Evolutionary conservation across 768 basidiomycete genomes (phyloP), one percentile per base, ranked within the genome.

Genomic region (Auricularia heimuer): DNA sequence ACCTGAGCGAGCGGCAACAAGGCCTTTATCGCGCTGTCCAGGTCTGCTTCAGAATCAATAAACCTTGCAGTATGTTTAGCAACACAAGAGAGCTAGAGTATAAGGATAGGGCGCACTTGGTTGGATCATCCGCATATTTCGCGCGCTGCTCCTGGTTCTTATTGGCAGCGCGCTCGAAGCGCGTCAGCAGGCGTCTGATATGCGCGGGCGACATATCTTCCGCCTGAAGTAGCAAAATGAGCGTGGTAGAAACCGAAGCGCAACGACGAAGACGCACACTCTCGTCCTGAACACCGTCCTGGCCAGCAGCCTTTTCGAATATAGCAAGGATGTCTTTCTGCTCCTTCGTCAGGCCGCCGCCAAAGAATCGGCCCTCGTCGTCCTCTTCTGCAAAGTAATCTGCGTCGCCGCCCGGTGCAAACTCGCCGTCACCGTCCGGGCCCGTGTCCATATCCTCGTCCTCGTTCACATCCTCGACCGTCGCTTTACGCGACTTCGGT

Each of bases 21-120:
- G 1, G 85, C 82, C 74, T 96, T 95, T 64, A 98, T 84, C 7
- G 94, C 85, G 64, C 80, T 79, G 72, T 98, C 94, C 4, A 99
- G 84, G 72, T 97, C 94, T 33, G 93, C 92, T 79, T 99, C 97
- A 1, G 97, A 98, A 74, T 98, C 97, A 70, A 99, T 98, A 81
- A 98, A 99, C 75, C 96, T 98, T 61, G 39, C 34, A 11, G 37
- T 54, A n/a, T 33, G 34, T 66, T 7, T 68, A 61, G 65, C 61
- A 29, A 39, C 7, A 34, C 24, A n/a, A 24, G 16, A 18, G 24
- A 61, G 63, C 36, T 21, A 42, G 61, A 42, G 29, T 8, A 6
- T 11, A 16, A 58, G 34, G 16, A 14, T 14, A 11, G 33, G 61
- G 73, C 81, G 66, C 68, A 95, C 95, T 90, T 97, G 54, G 93